Evolutionary conservation across 495 filamentous ascomycete genomes (phyloP), one percentile per base, ranked within the genome.

Genomic region (Penicillium odoratum): DNA sequence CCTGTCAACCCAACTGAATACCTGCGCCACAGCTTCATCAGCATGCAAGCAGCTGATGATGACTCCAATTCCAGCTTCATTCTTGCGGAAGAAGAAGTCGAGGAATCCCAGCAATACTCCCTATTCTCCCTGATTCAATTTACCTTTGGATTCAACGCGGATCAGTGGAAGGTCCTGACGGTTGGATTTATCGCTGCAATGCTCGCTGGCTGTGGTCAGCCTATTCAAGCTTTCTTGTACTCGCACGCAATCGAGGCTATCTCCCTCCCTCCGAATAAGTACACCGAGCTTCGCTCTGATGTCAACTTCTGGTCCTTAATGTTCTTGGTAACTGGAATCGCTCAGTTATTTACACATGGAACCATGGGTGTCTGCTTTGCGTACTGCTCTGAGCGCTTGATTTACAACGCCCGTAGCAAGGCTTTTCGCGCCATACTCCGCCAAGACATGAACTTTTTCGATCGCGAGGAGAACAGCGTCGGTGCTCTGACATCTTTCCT

Each of bases 251-350:
- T 98, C 71, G 83, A 70, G 29, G 76, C 89, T 1, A 73, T 92
- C 11, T 83, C 86, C 1, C 69, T 78, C 5, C 84, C 80, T 11
- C 62, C 64, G 13, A 56, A 42, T 5, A 36, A 74, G 64, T 83
- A 72, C 57, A 78, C 38, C 43, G 69, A 79, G 58, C 70, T 95
- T 38, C 81, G 87, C 48, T 77, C 80, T 3, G 84, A 89, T 43
- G 85, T 85, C 43, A 85, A 94, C 60, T 98, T 97, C 72, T 98
- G 94, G 93, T 85, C 83, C 36, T 69, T 86, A 56, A 97, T 98
- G 92, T 98, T 94, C 69, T 81, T 98, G 25, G 92, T 97, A 83
- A 83, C 97, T n/a, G 94, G 89, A 15, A 69, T 96, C 46, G 81
- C 86, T 30, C 84, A 89, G 65, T 85, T 96, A 57, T 66, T 93